Evolutionary conservation across 1,284 basidiomycete genomes (phyloP).

Genomic region (Leucoagaricus sp.): DNA sequence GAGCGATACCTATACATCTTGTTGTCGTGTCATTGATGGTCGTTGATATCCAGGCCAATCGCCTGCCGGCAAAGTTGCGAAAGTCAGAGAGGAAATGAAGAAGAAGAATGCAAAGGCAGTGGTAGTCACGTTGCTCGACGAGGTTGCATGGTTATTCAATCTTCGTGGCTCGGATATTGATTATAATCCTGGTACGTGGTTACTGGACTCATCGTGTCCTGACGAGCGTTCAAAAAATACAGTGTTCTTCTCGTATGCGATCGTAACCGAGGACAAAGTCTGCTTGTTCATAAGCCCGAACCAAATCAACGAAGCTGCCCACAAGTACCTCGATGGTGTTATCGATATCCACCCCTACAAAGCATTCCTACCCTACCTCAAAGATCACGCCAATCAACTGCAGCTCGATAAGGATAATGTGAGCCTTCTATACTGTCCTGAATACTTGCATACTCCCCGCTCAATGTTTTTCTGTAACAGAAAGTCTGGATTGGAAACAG

Average conservation of each 20-base stretch:
- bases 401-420: slow-evolving; percentile 47
- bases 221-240: slow-evolving; percentile 3
- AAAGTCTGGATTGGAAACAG: slow-evolving; percentile 70
- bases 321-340: slow-evolving; percentile 57
- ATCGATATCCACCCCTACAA: slow-evolving; percentile 78
- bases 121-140: slow-evolving; percentile 84
- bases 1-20: background rate
- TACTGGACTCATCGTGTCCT: background rate
- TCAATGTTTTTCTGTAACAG: slow-evolving; percentile 11
- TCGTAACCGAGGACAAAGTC: slow-evolving; percentile 70
- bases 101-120: slow-evolving; percentile 70
- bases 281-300: slow-evolving; percentile 75
- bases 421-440: slow-evolving; percentile 18
- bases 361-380: slow-evolving; percentile 63
- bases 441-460: background rate
- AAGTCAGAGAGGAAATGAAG: slow-evolving; percentile 63
- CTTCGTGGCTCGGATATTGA: slow-evolving; percentile 91
- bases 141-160: slow-evolving; percentile 95
- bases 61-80: slow-evolving; percentile 66
- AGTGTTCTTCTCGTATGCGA: slow-evolving; percentile 93
- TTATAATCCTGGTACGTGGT: slow-evolving; percentile 71
- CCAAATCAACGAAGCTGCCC: slow-evolving; percentile 62
- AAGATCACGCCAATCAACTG: slow-evolving; percentile 49
- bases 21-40: background rate
- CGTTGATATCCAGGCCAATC: slow-evolving; percentile 51